A percentile compares a stretch with the other conserved stretches of the same genome.
Evolutionary conservation across 768 basidiomycete species (phyloP).

Genomic region (Melanogaster broomeanus): DNA sequence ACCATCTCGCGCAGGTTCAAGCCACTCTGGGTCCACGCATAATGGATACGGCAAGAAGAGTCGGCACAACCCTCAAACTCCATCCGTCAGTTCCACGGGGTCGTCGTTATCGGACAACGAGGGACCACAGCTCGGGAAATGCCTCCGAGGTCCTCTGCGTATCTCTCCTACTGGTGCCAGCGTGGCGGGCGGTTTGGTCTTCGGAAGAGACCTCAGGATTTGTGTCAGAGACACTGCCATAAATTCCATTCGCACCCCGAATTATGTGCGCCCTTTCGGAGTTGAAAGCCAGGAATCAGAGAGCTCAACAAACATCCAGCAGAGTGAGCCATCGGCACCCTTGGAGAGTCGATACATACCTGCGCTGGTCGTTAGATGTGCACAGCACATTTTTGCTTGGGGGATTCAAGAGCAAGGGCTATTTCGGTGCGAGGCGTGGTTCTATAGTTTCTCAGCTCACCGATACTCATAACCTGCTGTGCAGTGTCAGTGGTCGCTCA

Average conservation of each 20-base stretch:
- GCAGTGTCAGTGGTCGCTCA: slow-evolving; percentile 80
- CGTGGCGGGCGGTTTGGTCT: slow-evolving; percentile 56
- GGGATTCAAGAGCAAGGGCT: slow-evolving; percentile 85
- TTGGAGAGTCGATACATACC: slow-evolving; percentile 61
- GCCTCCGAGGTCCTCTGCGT: slow-evolving; percentile 56
- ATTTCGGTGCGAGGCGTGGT: slow-evolving; percentile 62
- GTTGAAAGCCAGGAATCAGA: slow-evolving; percentile 1
- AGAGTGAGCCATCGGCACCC: slow-evolving; percentile 22
- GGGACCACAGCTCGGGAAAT: slow-evolving; percentile 54
- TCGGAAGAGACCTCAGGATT: slow-evolving; percentile 57
- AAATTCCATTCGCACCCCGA: slow-evolving; percentile 16
- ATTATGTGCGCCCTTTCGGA: slow-evolving; percentile 4
- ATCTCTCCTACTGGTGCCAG: slow-evolving; percentile 34
- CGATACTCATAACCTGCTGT: slow-evolving; percentile 10
- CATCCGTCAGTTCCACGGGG: slow-evolving; percentile 55
- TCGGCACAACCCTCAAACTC: slow-evolving; percentile 58
- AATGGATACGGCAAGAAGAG: slow-evolving; percentile 34
- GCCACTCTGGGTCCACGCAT: slow-evolving; percentile 32
- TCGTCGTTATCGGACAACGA: slow-evolving; percentile 53
- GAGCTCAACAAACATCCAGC: background rate
- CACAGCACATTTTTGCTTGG: slow-evolving; percentile 81
- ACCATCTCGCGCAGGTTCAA: slow-evolving; percentile 43
- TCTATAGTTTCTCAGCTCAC: background rate
- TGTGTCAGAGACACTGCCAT: slow-evolving; percentile 62
- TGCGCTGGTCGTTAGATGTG: slow-evolving; percentile 78